Base-by-base conservation (phyloP, 306 rosid genomes). In the Quercus bicolor region DNA sequence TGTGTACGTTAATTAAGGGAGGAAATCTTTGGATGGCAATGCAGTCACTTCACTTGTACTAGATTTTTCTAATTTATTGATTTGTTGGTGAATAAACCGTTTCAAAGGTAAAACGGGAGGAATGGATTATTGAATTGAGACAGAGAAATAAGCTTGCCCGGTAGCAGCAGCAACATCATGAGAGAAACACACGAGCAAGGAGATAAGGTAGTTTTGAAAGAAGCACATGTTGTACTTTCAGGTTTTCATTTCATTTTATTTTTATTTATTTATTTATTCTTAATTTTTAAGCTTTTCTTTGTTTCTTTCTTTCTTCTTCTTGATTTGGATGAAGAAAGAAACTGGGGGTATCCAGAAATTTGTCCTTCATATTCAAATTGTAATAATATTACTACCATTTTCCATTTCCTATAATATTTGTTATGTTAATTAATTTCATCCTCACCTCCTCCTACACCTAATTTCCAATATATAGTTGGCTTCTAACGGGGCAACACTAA, bases 81-180 rank as follows among this genome's bases (percentile, higher is more conserved):
- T 78, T 82, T 73, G 71, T 82, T 78, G 85, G 85, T 56, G 82
- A 82, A 82, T 82, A 82, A 82, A 78, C 85, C 76, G 68, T 78
- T 73, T 56, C 19, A 56, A 81, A 33, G 73, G 77, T 4, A 31
- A 64, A 77, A 72, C 79, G 77, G 82, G 29, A 73, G 52, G 76
- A 65, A 68, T 48, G 53, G 53, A 48, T n/a, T 8, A 19, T 73
- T 78, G 76, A 65, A 74, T 78, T 82, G 53, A 74, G 75, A 73
- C 62, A 55, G 65, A 31, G 37, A 73, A 18, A 76, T 70, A 72
- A 77, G 78, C 75, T 43, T 56, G 55, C 61, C 12, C 14, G 20
- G 77, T 40, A 28, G 70, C 66, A 73, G 75, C 62, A 19, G 3
- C 12, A 31, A 12, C 70, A 64, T 31, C 21, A 15, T n/a, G 26